phyloP scores from a whole-genome alignment of 805 yeast genomes.

The Nakazawaea wyomingensis region DNA sequence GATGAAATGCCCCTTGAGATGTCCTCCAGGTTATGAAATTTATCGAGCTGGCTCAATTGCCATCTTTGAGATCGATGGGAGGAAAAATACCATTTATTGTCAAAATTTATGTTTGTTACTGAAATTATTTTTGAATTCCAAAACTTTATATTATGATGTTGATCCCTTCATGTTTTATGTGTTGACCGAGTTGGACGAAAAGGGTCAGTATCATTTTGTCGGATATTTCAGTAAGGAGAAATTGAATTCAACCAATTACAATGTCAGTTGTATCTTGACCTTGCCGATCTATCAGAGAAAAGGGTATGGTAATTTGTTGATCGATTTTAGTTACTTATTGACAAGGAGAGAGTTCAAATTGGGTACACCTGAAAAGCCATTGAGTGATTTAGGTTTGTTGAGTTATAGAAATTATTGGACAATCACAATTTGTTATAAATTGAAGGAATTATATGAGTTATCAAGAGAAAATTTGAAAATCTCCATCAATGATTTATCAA shows the following conservation, averaged over 20 bases:
- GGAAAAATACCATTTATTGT: conserved; percentile 75
- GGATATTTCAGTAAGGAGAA: conserved; percentile 94
- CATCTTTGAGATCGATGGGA: conserved; percentile 90
- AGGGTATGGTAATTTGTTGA: conserved; percentile 85
- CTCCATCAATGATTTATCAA: conserved; percentile 59
- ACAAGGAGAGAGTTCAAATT: conserved; percentile 67
- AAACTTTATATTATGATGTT: conserved; percentile 89
- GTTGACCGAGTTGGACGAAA: conserved; percentile 59
- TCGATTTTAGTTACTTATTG: conserved; percentile 82
- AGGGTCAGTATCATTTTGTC: conserved; percentile 63
- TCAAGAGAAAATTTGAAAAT: conserved; percentile 18
- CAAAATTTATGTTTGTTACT: conserved; percentile 88
- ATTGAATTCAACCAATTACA: conserved; percentile 67
- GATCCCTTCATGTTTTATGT: conserved; percentile 92
- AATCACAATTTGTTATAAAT: conserved; percentile 48
- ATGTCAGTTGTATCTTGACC: conserved; percentile 86
- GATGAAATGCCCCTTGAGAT: conserved; percentile 61
- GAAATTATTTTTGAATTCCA: conserved; percentile 83
- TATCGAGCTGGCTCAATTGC: conserved; percentile 67
- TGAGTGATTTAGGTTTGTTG: conserved; percentile 77
- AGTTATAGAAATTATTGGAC: conserved; percentile 90
- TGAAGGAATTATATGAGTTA: conserved; percentile 21
- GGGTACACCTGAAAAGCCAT: conserved; percentile 95
- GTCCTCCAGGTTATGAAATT: conserved; percentile 91
- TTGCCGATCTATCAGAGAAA: conserved; percentile 81